Percentiles rank a stretch among this genome's conserved stretches.
Conservation (phyloP, 2,329 filamentous ascomycete genomes). For the Pseudogymnoascus sp. region DNA sequence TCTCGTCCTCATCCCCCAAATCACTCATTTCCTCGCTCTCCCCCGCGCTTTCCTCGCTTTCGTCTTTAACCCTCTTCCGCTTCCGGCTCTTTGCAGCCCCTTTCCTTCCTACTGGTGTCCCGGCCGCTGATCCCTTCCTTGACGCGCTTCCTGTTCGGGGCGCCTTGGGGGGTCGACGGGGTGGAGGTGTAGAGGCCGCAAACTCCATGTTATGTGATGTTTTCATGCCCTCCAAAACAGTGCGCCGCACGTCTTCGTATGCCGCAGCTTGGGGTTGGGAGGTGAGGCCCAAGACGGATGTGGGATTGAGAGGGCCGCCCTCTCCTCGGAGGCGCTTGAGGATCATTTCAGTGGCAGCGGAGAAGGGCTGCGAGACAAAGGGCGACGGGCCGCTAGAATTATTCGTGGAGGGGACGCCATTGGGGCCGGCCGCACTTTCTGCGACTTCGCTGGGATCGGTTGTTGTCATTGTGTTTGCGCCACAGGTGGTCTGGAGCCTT, state of each 20-base stretch:
- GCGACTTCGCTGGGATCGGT: background rate
- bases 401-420: background rate
- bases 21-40: constrained; percentile 27
- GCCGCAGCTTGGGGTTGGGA: constrained; percentile 16
- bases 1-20: constrained; percentile 29
- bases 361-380: constrained; percentile 18
- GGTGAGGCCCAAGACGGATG: background rate
- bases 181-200: constrained; percentile 11
- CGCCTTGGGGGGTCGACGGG: constrained; percentile 13
- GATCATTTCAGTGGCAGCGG: constrained; percentile 29
- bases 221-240: constrained; percentile 28
- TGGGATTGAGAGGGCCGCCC: constrained; percentile 16
- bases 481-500: background rate
- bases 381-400: background rate
- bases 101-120: constrained; percentile 8
- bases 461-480: background rate
- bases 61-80: constrained; percentile 23
- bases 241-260: constrained; percentile 29
- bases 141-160: constrained; percentile 10
- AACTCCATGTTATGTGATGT: constrained; percentile 28
- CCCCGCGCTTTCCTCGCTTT: constrained; percentile 20
- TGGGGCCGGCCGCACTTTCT: background rate
- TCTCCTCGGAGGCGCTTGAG: constrained; percentile 26
- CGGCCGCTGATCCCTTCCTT: constrained; percentile 13
- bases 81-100: constrained; percentile 17